phyloP scores from a whole-genome alignment of 2,329 filamentous ascomycete genomes.

The Colletotrichum orbiculare region DNA sequence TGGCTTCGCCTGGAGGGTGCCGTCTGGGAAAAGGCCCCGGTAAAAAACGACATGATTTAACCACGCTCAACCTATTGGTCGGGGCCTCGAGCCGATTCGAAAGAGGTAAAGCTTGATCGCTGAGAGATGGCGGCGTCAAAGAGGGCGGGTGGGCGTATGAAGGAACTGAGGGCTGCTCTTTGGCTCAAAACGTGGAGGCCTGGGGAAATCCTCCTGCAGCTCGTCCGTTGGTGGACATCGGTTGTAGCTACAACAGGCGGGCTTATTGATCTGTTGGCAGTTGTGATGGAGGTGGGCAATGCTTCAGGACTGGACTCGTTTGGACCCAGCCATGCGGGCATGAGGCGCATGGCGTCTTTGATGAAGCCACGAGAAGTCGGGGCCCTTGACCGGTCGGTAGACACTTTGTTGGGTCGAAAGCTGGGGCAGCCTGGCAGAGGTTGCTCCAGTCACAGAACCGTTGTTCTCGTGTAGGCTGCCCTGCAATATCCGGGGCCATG shows the following conservation, averaged over 20 bases:
- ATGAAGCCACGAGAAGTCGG: constrained; percentile 12
- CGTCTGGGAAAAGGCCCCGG: constrained; percentile 40
- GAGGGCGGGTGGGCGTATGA: constrained; percentile 3
- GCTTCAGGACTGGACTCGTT: constrained; percentile 10
- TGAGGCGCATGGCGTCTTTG: constrained; percentile 15
- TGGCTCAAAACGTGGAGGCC: constrained; percentile 16
- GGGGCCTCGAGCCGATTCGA: too few relatives aligned
- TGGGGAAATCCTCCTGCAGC: constrained; percentile 6
- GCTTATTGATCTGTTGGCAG: constrained; percentile 2
- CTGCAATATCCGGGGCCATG: constrained; percentile 1
- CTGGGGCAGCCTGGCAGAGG: neutral
- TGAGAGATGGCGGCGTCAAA: constrained; percentile 4
- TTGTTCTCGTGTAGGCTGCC: neutral
- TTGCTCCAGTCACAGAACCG: neutral
- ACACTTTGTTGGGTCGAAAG: neutral
- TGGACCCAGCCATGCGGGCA: constrained; percentile 25
- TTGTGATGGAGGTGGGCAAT: constrained; percentile 25
- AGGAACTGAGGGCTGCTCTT: neutral
- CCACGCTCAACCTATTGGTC: constrained; percentile 38
- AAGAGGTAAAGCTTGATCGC: constrained; percentile 20
- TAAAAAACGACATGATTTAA: constrained; percentile 42
- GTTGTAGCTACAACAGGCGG: neutral
- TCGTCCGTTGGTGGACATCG: constrained; percentile 3
- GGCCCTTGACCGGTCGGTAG: constrained; percentile 7
- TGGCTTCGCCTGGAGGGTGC: constrained; percentile 38